These are phyloP conservation scores for Diplodia scrobiculata DNA, from an alignment of 2,329 filamentous ascomycete species.

Conservation along the genomic window DNA sequence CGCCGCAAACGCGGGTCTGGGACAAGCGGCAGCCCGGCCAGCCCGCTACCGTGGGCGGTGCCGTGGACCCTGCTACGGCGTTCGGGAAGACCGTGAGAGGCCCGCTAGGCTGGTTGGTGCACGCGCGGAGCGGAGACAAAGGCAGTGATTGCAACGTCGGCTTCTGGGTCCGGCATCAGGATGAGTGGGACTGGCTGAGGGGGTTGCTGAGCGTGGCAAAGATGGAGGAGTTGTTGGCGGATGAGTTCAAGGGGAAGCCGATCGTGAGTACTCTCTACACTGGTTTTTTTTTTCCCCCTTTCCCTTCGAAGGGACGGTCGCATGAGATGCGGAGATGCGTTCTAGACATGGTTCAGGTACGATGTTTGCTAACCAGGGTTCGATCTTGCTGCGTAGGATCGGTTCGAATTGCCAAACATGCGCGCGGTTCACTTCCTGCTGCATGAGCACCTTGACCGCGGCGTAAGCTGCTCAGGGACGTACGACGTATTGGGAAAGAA, in stretches of 20 bases:
- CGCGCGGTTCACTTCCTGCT: constrained; percentile 49
- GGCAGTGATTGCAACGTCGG: constrained; percentile 44
- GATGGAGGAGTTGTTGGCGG: constrained; percentile 37
- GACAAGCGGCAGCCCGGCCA: constrained; percentile 43
- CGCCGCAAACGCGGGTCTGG: constrained; percentile 39
- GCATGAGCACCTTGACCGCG: constrained; percentile 52
- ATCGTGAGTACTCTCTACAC: constrained; percentile 21
- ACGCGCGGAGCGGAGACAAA: constrained; percentile 43
- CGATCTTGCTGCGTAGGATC: constrained; percentile 33
- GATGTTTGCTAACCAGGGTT: neutral
- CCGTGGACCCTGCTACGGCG: constrained; percentile 30
- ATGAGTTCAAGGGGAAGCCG: constrained; percentile 37
- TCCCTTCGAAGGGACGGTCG: neutral
- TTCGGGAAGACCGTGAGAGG: constrained; percentile 44
- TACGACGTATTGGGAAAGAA: constrained; percentile 55
- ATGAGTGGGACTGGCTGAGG: constrained; percentile 42
- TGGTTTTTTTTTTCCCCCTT: neutral
- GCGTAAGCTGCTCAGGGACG: constrained; percentile 48
- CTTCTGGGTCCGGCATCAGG: constrained; percentile 42
- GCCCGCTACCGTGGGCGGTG: constrained; percentile 14
- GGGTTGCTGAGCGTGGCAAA: constrained; percentile 36
- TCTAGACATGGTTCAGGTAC: neutral
- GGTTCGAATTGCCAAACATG: constrained; percentile 46
- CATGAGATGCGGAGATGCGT: neutral
- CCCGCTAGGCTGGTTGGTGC: constrained; percentile 45